Percentiles rank a stretch among this genome's conserved stretches.
These are phyloP conservation scores for Microbotryomycetes sp. DNA, from an alignment of 1,284 basidiomycete species.

Conservation along the genomic window DNA sequence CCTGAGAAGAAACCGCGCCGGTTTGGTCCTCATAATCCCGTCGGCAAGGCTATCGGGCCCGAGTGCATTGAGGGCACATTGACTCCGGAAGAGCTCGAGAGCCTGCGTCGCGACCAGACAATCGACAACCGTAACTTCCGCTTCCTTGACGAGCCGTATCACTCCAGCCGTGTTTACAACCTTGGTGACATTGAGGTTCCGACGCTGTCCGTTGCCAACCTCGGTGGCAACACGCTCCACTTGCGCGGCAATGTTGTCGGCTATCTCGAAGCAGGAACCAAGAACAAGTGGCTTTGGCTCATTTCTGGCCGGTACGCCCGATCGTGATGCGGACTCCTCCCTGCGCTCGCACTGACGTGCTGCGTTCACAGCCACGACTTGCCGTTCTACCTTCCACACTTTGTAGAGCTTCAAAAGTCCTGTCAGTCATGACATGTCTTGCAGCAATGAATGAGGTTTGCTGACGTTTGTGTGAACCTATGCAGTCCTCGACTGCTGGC, in stretches of 20 bases:
- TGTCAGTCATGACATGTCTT: constrained; percentile 10
- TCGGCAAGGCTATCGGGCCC: constrained; percentile 7
- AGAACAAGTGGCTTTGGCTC: constrained; percentile 41
- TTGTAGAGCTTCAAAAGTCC: constrained; percentile 36
- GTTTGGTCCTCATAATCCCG: constrained; percentile 18
- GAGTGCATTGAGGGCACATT: constrained; percentile 37
- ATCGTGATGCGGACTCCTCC: neutral
- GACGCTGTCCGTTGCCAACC: constrained; percentile 39
- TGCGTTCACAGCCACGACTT: constrained; percentile 35
- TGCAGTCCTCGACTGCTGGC: constrained; percentile 37
- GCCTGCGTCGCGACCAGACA: constrained; percentile 37
- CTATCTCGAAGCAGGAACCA: constrained; percentile 37
- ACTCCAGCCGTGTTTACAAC: constrained; percentile 35
- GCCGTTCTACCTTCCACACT: constrained; percentile 39
- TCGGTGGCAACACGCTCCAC: constrained; percentile 39
- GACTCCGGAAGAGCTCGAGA: constrained; percentile 33
- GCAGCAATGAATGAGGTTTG: neutral
- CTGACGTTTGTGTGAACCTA: neutral
- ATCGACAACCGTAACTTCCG: constrained; percentile 32
- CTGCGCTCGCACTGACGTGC: neutral
- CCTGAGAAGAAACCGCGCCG: constrained; percentile 22
- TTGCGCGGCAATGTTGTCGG: constrained; percentile 40
- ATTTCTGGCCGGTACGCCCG: constrained; percentile 33
- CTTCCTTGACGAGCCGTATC: constrained; percentile 38
- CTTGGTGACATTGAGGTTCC: constrained; percentile 38